Evolutionary conservation across 2,329 filamentous ascomycete genomes (phyloP), one percentile per base, ranked within the genome.

Genomic region (Apiospora phragmitis): DNA sequence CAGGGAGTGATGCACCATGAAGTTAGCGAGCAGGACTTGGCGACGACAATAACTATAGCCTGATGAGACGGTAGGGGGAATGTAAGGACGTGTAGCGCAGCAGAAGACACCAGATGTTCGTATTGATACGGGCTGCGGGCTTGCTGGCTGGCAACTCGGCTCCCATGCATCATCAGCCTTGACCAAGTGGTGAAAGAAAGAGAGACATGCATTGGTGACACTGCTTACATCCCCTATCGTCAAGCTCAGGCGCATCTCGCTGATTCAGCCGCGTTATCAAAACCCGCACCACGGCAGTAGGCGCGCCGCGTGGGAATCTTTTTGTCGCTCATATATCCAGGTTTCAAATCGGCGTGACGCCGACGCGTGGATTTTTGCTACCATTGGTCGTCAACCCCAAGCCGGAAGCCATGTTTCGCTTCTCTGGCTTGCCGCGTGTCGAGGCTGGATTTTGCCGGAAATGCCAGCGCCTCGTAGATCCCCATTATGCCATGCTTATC

Each of bases 221-320:
- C 55, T n/a, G 55, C 55, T 62, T 62, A 35, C 55, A 62, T 38
- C 55, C 55, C 55, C 55, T 62, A 38, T 38, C 32, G n/a, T 62
- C 9, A 11, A 38, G 29, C 35, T 38, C 32, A 62, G 55, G 55
- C 32, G 32, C 12, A 62, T 6, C 32, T 62, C 21, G 55, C 55
- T 62, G 55, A 62, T 62, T 62, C 55, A 62, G 32, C 55, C 55
- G 55, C 55, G 29, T 38, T 62, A 35, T 38, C 55, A n/a, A 38
- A 62, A 62, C 55, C 18, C 55, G 32, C 29, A n/a, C 16, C 55
- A 35, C 55, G 55, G 55, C 32, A 62, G 55, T 62, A 62, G 55
- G 55, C 55, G 55, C 55, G 55, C 32, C 55, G 55, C 55, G 32
- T 62, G 32, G 55, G 24, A 12, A 12, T 62, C n/a, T 2, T 62